A percentile compares a stretch with the other conserved stretches of the same genome.
phyloP scores from a whole-genome alignment of 768 basidiomycete species.

The Boletus fagicola region DNA sequence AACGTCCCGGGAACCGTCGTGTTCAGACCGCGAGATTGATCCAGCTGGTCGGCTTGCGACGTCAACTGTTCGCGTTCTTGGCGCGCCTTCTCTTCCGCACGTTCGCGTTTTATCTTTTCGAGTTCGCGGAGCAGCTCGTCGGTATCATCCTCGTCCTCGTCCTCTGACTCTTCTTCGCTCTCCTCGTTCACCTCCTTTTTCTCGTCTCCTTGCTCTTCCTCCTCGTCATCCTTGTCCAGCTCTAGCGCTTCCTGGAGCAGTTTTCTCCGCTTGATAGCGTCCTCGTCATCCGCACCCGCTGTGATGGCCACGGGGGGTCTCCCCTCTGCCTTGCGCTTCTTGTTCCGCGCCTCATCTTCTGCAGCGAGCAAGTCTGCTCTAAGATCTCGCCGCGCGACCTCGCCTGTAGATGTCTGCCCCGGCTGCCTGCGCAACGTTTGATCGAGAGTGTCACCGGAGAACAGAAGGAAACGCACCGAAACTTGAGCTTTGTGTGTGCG shows the following conservation, averaged over 20 bases:
- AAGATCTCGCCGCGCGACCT: conserved; percentile 78
- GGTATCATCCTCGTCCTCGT: conserved; percentile 64
- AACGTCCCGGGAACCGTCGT: conserved; percentile 81
- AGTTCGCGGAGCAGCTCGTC: conserved; percentile 93
- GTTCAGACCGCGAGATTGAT: conserved; percentile 69
- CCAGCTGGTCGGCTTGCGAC: conserved; percentile 62
- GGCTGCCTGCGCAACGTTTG: conserved; percentile 55
- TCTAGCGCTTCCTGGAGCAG: conserved; percentile 82
- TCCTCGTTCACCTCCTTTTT: conserved; percentile 37
- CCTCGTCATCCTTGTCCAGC: conserved; percentile 85
- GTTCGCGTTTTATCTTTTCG: conserved; percentile 97
- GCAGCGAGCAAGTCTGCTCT: conserved; percentile 80
- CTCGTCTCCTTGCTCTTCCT: conserved; percentile 57
- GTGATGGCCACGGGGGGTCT: conserved; percentile 39
- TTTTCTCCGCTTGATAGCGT: conserved; percentile 78
- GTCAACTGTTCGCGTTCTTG: conserved; percentile 75
- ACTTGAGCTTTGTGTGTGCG: conserved; percentile 96
- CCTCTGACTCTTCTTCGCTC: conserved; percentile 59
- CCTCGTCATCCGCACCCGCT: conserved; percentile 39
- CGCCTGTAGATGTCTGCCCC: conserved; percentile 79
- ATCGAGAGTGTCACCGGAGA: neutral
- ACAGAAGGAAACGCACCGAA: conserved; percentile 55
- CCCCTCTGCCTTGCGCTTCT: conserved; percentile 91
- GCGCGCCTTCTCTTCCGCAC: conserved; percentile 84
- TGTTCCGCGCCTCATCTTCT: conserved; percentile 82